Conservation (phyloP, 2,329 filamentous ascomycete species). For the Ascochyta clinopodiicola region DNA sequence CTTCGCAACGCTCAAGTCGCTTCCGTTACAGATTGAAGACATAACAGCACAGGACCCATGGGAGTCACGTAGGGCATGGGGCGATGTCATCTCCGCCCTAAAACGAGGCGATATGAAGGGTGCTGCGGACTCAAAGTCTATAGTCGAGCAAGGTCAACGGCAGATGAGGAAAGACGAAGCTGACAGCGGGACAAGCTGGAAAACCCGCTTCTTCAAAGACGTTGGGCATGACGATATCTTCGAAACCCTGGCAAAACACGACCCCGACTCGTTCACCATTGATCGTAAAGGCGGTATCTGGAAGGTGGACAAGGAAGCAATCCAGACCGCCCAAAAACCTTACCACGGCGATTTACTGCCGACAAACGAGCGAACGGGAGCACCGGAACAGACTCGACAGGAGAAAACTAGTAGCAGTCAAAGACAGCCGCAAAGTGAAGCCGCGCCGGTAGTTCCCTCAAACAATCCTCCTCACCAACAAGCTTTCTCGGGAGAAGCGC, state of each 20-base stretch:
- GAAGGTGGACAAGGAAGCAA: slow-evolving; percentile 38
- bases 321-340: slow-evolving; percentile 32
- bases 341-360: slow-evolving; percentile 40
- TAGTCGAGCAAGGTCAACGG: slow-evolving; percentile 49
- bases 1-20: slow-evolving; percentile 28
- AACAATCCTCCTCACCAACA: slow-evolving; percentile 2
- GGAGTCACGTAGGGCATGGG: slow-evolving; percentile 55
- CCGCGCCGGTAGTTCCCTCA: background rate
- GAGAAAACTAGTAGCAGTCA: background rate
- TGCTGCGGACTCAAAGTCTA: slow-evolving; percentile 39
- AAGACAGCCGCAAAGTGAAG: background rate
- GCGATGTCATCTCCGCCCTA: slow-evolving; percentile 49
- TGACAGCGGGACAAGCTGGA: slow-evolving; percentile 47
- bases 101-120: slow-evolving; percentile 52
- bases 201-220: slow-evolving; percentile 50
- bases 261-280: slow-evolving; percentile 31
- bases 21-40: slow-evolving; percentile 33
- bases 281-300: slow-evolving; percentile 39
- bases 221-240: slow-evolving; percentile 37
- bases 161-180: slow-evolving; percentile 51
- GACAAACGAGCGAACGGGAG: slow-evolving; percentile 25
- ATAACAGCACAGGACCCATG: slow-evolving; percentile 52
- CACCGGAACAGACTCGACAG: background rate
- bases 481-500: slow-evolving; percentile 5
- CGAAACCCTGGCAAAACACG: slow-evolving; percentile 28